phyloP scores from a whole-genome alignment of 2,329 filamentous ascomycete species.

The Colletotrichum sp. region DNA sequence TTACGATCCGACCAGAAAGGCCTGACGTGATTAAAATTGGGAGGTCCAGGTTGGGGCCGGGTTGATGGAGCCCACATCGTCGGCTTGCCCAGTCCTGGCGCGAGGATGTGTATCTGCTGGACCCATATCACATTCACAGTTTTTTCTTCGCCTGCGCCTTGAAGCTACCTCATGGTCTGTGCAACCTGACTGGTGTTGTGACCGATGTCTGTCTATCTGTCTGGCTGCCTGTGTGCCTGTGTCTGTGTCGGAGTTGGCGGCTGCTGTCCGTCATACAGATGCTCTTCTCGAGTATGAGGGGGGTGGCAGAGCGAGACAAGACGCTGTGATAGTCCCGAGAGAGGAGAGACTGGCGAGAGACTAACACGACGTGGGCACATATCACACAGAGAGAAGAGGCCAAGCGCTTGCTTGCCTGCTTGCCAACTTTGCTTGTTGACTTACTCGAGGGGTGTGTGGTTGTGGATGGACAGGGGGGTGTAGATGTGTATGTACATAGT shows the following conservation, averaged over 20 bases:
- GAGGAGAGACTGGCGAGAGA: neutral
- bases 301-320: neutral
- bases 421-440: neutral
- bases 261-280: neutral
- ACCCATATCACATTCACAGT: neutral
- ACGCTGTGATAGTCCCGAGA: neutral
- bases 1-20: conserved; percentile 14
- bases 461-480: neutral
- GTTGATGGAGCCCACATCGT: conserved; percentile 11
- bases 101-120: conserved; percentile 2
- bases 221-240: neutral
- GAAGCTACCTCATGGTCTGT: neutral
- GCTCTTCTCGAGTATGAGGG: neutral
- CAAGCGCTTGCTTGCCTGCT: conserved; percentile 9
- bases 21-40: conserved; percentile 23
- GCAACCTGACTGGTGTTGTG: neutral
- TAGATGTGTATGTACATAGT: too few relatives aligned
- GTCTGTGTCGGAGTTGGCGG: neutral
- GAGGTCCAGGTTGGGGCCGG: conserved; percentile 12
- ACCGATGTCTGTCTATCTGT: neutral
- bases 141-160: neutral
- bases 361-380: neutral
- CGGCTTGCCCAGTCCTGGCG: conserved; percentile 5
- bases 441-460: neutral
- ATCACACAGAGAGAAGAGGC: neutral